A percentile compares a stretch with the other conserved stretches of the same genome.
Evolutionary conservation across 108 stramenopile genomes (phyloP).

Genomic region (Skeletonema potamos): DNA sequence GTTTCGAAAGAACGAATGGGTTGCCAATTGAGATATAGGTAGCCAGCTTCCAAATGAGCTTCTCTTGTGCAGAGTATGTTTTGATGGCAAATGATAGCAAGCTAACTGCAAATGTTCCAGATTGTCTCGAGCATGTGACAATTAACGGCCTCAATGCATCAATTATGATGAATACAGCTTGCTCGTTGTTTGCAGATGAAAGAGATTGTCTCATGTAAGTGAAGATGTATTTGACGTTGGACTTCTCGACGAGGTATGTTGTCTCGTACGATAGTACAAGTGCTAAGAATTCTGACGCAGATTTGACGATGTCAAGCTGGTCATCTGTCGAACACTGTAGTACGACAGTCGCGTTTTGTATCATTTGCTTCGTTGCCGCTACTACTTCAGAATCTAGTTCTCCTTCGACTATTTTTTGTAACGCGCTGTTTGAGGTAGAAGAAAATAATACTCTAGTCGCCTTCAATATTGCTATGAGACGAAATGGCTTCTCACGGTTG

Average conservation of each 20-base stretch:
- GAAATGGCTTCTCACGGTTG: constrained; percentile 20
- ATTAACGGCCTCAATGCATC: constrained; percentile 20
- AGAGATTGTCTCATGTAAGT: constrained; percentile 10
- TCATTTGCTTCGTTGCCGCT: constrained; percentile 7
- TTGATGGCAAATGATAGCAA: constrained; percentile 12
- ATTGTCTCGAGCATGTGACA: constrained; percentile 13
- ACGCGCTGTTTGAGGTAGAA: too few species aligned
- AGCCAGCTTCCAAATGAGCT: constrained; percentile 5
- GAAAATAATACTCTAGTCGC: constrained; percentile 4
- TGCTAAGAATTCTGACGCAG: constrained; percentile 10
- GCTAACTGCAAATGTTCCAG: constrained; percentile 20
- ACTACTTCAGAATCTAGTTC: background rate
- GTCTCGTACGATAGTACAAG: constrained; percentile 14
- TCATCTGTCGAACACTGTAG: constrained; percentile 1
- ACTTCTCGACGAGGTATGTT: constrained; percentile 7
- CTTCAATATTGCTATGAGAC: constrained; percentile 17
- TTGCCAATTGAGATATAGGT: constrained; percentile 8
- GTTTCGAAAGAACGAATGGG: constrained; percentile 6
- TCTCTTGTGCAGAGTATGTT: background rate
- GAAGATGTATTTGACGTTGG: constrained; percentile 29
- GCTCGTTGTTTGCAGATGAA: background rate
- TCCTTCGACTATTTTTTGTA: background rate
- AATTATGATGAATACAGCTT: background rate
- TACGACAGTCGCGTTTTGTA: constrained; percentile 7
- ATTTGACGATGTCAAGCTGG: constrained; percentile 6